These are phyloP conservation scores for Eutrema yunnanense DNA, from an alignment of 345 rosid genomes.

Conservation along the genomic window DNA sequence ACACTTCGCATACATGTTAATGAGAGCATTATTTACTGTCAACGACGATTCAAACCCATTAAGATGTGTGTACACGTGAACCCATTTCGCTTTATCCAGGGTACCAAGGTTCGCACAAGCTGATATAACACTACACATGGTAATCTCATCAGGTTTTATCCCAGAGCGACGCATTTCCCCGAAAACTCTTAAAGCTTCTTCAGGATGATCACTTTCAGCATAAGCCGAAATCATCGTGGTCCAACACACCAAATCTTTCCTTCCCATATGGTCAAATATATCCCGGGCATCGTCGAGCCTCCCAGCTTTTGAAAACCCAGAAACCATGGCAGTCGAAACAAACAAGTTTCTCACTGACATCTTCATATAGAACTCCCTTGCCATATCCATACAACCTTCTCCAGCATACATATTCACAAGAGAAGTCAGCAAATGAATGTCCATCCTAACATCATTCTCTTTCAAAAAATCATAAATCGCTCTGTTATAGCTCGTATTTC, in stretches of 20 bases:
- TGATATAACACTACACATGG: slow-evolving; percentile 49
- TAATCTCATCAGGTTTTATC: slow-evolving; percentile 41
- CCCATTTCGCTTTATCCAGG: slow-evolving; percentile 42
- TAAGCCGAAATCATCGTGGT: slow-evolving; percentile 69
- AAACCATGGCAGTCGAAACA: slow-evolving; percentile 45
- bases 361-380: slow-evolving; percentile 29
- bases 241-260: slow-evolving; percentile 63
- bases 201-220: slow-evolving; percentile 57
- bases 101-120: slow-evolving; percentile 46
- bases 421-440: slow-evolving; percentile 41
- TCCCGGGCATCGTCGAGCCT: slow-evolving; percentile 44
- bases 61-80: slow-evolving; percentile 33
- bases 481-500: slow-evolving; percentile 41
- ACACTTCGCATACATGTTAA: slow-evolving; percentile 65
- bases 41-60: slow-evolving; percentile 34
- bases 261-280: slow-evolving; percentile 41
- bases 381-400: slow-evolving; percentile 45
- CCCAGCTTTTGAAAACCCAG: slow-evolving; percentile 46
- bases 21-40: slow-evolving; percentile 40
- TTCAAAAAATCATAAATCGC: slow-evolving; percentile 38
- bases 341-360: slow-evolving; percentile 34
- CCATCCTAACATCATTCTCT: slow-evolving; percentile 33
- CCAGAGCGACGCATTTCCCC: slow-evolving; percentile 33
- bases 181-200: slow-evolving; percentile 50
- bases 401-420: slow-evolving; percentile 46